These are phyloP conservation scores for Yamadazyma olivae DNA, from an alignment of 805 yeast genomes.

Conservation along the genomic window DNA sequence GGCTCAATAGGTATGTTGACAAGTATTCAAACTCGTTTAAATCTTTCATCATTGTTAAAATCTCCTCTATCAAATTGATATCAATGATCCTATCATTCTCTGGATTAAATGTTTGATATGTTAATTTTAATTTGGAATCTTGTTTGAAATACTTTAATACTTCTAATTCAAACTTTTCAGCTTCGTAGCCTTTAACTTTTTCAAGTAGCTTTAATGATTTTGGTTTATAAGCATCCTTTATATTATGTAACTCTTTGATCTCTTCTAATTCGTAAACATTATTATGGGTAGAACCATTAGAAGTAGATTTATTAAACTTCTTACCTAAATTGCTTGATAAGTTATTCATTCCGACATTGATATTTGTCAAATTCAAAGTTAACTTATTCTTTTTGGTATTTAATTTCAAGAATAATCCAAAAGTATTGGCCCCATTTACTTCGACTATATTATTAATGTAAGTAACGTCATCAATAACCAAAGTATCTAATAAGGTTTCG, in stretches of 20 bases:
- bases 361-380: constrained; percentile 41
- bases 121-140: not conserved
- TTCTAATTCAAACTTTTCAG: constrained; percentile 8
- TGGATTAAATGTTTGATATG: constrained; percentile 43
- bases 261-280: not conserved
- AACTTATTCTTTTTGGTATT: constrained; percentile 42
- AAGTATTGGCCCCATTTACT: constrained; percentile 46
- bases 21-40: constrained; percentile 37
- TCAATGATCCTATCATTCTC: constrained; percentile 69
- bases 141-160: constrained; percentile 10
- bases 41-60: constrained; percentile 37
- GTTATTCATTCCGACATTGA: constrained; percentile 66
- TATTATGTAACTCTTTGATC: not conserved
- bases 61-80: constrained; percentile 46
- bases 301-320: constrained; percentile 30
- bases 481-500: constrained; percentile 36
- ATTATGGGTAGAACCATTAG: too few relatives aligned
- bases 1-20: constrained; percentile 73
- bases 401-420: constrained; percentile 39
- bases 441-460: constrained; percentile 22
- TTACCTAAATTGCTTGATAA: constrained; percentile 71
- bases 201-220: not conserved
- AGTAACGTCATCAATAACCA: constrained; percentile 16
- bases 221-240: not conserved
- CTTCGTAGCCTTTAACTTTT: not conserved